Evolutionary conservation across 345 rosid species (phyloP), one percentile per base, ranked within the genome.

Genomic region (Jatropha curcas): DNA sequence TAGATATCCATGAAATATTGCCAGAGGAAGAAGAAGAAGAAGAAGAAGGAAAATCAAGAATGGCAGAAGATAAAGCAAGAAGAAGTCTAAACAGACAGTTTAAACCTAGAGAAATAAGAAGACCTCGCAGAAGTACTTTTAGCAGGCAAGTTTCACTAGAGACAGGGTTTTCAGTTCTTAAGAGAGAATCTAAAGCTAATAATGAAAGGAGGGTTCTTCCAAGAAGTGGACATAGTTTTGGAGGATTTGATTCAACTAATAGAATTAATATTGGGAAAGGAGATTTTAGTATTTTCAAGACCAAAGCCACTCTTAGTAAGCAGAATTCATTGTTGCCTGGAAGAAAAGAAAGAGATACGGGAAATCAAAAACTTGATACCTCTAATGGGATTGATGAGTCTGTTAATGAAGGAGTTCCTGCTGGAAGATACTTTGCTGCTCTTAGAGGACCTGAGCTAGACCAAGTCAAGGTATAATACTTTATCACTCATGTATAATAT

Each of bases 341-440:
- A 19, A 82, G 81, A 67, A 86, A 83, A 76, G 92, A 88, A 69
- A 84, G 77, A 78, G 86, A 83, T 50, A 37, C 41, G 45, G 96
- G 84, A 70, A 41, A 74, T 17, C 74, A 75, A 27, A 87, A 71
- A 69, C 60, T 17, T 24, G 84, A 83, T 65, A 87, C 75, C 34
- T 63, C 76, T 73, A 77, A 79, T 61, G 81, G 65, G 28, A 35
- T 58, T 77, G 92, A 88, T 70, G 90, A 86, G 25, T 80, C 90
- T 72, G 80, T 69, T n/a, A 73, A 88, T 41, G 72, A 52, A 59
- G 88, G 84, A 60, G 98, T 92, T 79, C 92, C 98, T 61, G 97
- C 87, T 67, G 98, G 97, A 53, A 86, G 98, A 85, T 94, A 94
- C 88, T 94, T 88, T 52, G 97, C 97, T 73, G 98, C 98, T 79